Base-by-base conservation (phyloP, 805 yeast genomes). In the Nakazawaea ernobii region DNA sequence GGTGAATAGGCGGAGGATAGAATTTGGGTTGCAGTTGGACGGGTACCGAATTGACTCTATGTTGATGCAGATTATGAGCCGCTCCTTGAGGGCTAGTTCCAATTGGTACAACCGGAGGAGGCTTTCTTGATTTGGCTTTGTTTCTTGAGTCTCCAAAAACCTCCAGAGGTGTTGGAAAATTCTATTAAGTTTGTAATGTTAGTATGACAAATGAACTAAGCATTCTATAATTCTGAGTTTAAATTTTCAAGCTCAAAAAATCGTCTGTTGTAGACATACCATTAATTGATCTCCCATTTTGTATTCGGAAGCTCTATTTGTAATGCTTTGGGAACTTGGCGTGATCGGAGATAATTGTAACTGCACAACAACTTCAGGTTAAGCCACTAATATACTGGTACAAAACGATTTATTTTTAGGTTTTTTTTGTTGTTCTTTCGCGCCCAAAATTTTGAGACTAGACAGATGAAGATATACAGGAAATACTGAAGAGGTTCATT, bases 71-170 rank as follows among this genome's bases (percentile, higher is more conserved):
- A 47, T 37, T 41, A 42, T 39, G 58, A 53, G 46, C 61, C 24
- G 46, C 56, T 40, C 48, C 49, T 13, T 41, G 20, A 11, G 43
- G 35, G n/a, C 47, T 38, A 15, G 36, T 7, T 24, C 28, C 24
- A 32, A 32, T 26, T 20, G 47, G 10, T 50, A 49, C 20, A 37
- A 42, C 27, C 50, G 54, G 55, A 15, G 49, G 58, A 4, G 51
- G 46, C 39, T 52, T 50, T 15, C 49, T 41, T 6, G 48, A 51
- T 36, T 54, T 56, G 20, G 49, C 55, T 20, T 35, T 40, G 17
- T 28, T 46, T 50, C 37, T 60, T 59, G 58, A 52, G 20, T 42
- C 46, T n/a, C 46, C 45, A 48, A 42, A 48, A 14, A 39, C 47
- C 30, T 44, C 47, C 45, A 44, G 45, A 24, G 51, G 51, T 5